Conservation (phyloP, 768 basidiomycete species). For the Tubosaeta sp. region DNA sequence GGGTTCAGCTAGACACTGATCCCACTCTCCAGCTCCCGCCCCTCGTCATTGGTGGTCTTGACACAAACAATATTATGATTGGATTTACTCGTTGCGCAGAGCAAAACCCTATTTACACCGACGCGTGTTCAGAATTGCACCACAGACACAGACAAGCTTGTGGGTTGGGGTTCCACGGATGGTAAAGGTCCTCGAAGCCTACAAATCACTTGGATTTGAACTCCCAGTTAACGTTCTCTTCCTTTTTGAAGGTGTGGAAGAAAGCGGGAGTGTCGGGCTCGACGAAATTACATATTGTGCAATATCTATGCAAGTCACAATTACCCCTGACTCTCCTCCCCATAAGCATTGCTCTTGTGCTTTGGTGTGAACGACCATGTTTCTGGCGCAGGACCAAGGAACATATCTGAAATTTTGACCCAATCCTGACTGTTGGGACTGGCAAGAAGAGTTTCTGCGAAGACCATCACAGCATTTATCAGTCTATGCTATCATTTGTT, state of each 20-base stretch:
- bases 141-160: conserved; percentile 38
- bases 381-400: conserved; percentile 82
- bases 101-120: background rate
- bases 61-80: background rate
- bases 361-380: conserved; percentile 86
- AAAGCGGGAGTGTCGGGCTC: conserved; percentile 63
- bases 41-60: background rate
- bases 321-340: conserved; percentile 59
- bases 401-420: conserved; percentile 95
- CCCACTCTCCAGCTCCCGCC: background rate
- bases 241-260: conserved; percentile 96
- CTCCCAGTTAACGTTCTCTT: conserved; percentile 85
- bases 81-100: background rate
- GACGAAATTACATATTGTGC: conserved; percentile 42
- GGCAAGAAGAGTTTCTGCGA: conserved; percentile 74
- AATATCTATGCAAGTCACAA: background rate
- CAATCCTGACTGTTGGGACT: conserved; percentile 79
- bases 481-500: background rate
- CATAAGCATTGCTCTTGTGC: conserved; percentile 86
- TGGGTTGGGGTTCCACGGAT: conserved; percentile 82
- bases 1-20: background rate
- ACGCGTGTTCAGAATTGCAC: background rate
- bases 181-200: conserved; percentile 92
- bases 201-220: conserved; percentile 40
- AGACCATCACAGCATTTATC: background rate